Base-by-base conservation (phyloP, 1,139 yeast species). In the Scheffersomyces insectosa region DNA sequence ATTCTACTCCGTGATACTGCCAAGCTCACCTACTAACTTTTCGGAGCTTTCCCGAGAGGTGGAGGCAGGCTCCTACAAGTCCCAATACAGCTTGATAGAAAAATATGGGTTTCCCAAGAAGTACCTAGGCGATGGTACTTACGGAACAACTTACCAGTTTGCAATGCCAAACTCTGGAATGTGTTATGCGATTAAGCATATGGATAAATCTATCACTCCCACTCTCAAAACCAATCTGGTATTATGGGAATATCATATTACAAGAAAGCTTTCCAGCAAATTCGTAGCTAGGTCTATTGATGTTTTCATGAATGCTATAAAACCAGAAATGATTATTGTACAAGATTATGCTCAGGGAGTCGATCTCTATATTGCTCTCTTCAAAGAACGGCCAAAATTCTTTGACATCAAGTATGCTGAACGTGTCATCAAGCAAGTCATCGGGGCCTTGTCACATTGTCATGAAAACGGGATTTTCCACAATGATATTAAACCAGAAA, bases 61-160 rank as follows among this genome's bases (percentile, higher is more conserved):
- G 3, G 25, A 20, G 6, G 25, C 9, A 20, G 25, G 25, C 25
- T 20, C 25, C 23, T 31, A 31, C 20, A 14, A 14, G 11, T 31
- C 34, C 5, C 20, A 31, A 13, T 15, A 31, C 13, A 14, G 23
- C 11, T 6, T 31, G 11, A 20, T 15, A 14, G 34, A 32, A 25
- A 34, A 28, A 14, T 47, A 43, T 28, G 50, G 50, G 2, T 28
- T 28, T n/a, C 50, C 50, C 9, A 39, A 48, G 34, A 47, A 45
- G 35, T 46, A 53, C 3, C 44, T 56, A 10, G 59, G 59, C 15
- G 54, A 51, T 27, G 61, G 61, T 5, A 49, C 58, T 7, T 56
- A 49, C 29, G 60, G 60, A 3, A 48, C 36, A 6, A 39, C 42
- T 1, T 47, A 43, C 23, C 20, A 42, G n/a, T 39, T 44, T 29